Conservation (phyloP, 176 grass and related monocot species). For the Eremochloa ophiuroides region DNA sequence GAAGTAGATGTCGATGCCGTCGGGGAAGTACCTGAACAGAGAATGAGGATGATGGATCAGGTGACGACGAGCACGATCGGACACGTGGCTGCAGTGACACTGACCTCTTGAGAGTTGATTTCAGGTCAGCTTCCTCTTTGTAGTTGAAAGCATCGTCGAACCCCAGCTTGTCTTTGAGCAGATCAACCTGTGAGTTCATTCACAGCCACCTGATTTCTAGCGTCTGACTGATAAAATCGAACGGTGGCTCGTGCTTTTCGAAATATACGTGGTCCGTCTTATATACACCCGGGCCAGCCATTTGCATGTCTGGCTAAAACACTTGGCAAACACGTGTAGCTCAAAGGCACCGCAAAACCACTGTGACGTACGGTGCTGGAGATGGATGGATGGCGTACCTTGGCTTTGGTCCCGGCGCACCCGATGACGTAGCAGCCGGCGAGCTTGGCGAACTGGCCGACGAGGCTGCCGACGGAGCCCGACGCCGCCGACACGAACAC, state of each 20-base stretch:
- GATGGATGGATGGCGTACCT: background rate
- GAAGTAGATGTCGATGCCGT: conserved; percentile 62
- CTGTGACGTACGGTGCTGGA: background rate
- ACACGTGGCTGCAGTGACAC: background rate
- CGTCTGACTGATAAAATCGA: background rate
- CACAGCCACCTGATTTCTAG: background rate
- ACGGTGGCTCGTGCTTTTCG: background rate
- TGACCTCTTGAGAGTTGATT: conserved; percentile 35
- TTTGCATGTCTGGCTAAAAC: too few relatives aligned
- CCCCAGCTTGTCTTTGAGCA: conserved; percentile 51
- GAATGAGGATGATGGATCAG: background rate
- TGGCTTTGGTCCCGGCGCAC: conserved; percentile 40
- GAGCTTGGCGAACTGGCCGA: conserved; percentile 67
- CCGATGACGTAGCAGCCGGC: conserved; percentile 60
- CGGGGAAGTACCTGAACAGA: conserved; percentile 36
- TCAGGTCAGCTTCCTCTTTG: conserved; percentile 52
- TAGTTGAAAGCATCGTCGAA: conserved; percentile 71
- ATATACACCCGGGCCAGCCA: too few relatives aligned
- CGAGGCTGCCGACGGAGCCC: conserved; percentile 56
- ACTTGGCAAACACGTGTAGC: background rate
- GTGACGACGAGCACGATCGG: background rate
- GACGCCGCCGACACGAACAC: conserved; percentile 60
- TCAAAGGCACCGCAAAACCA: background rate
- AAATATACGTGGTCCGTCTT: too few relatives aligned
- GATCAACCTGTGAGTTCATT: conserved; percentile 19